phyloP scores from a whole-genome alignment of 2,329 filamentous ascomycete species.

The Diaporthe citri region DNA sequence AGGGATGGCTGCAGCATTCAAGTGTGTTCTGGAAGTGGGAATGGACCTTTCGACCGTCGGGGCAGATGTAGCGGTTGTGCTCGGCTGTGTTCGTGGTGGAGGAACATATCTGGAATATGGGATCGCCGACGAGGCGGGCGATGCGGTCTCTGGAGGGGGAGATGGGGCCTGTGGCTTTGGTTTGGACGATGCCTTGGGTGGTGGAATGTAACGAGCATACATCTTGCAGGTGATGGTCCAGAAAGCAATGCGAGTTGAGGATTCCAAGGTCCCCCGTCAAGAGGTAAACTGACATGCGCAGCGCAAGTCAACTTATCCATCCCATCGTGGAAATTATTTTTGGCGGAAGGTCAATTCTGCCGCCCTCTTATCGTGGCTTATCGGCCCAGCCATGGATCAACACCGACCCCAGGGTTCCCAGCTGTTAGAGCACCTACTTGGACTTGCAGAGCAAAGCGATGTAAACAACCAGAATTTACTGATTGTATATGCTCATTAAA shows the following conservation, averaged over 20 bases:
- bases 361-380: conserved; percentile 45
- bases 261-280: neutral
- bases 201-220: conserved; percentile 55
- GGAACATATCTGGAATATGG: conserved; percentile 41
- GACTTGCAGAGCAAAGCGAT: neutral
- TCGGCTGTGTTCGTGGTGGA: conserved; percentile 21
- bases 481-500: neutral
- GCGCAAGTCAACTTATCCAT: neutral
- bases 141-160: conserved; percentile 37
- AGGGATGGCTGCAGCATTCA: conserved; percentile 39
- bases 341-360: conserved; percentile 52
- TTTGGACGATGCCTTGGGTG: conserved; percentile 46
- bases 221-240: conserved; percentile 31
- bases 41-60: neutral
- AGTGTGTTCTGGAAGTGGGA: conserved; percentile 32
- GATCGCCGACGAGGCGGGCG: conserved; percentile 42
- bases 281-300: neutral
- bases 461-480: no score
- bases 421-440: neutral
- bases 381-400: neutral
- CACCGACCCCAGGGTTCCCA: neutral
- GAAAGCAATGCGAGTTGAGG: neutral
- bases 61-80: neutral
- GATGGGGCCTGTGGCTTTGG: conserved; percentile 32
- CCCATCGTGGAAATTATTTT: conserved; percentile 37